Evolutionary conservation across 2,329 filamentous ascomycete species (phyloP), one percentile per base, ranked within the genome.

Genomic region (Alternaria arbusti): DNA sequence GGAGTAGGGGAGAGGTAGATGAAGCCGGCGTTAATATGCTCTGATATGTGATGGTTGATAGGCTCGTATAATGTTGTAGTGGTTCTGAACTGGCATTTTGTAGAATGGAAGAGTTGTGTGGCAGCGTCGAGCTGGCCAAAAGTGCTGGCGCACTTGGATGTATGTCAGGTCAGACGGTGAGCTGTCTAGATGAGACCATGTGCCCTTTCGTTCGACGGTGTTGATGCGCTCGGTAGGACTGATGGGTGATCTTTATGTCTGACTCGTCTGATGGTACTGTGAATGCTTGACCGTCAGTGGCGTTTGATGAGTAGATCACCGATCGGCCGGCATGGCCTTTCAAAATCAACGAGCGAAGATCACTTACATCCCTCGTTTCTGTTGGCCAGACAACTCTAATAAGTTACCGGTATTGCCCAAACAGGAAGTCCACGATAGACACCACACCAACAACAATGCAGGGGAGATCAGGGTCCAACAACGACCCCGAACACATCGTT

Each of bases 371-470:
- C n/a, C 28, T 26, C 20, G 23, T 6, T 11, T 5, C 30, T 10
- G 28, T 40, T n/a, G 49, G n/a, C 30, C 17, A 6, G 20, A 23
- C 25, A 15, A n/a, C 30, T 40, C 20, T 40, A 13, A 36, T 7
- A 52, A 52, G 30, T 9, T 25, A 52, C 6, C 20, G 28, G 36
- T 52, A 36, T 52, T 5, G 13, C 46, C 47, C 55, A 36, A 59
- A 47, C 22, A 20, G 50, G 55, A 51, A 62, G 43, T 49, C 55
- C 59, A 62, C 63, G 56, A 63, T 57, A 20, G 44, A 36, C 25
- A 26, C 55, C 57, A 22, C 22, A 13, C 44, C 22, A 44, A 25
- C 13, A 23, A 43, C 40, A 28, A 30, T 20, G 25, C 36, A 54
- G 32, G 23, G 49, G 25, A 12, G 36, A 32, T 54, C 46, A 59